Evolutionary conservation across 306 rosid genomes (phyloP).

Genomic region (Rubus parviflorus): DNA sequence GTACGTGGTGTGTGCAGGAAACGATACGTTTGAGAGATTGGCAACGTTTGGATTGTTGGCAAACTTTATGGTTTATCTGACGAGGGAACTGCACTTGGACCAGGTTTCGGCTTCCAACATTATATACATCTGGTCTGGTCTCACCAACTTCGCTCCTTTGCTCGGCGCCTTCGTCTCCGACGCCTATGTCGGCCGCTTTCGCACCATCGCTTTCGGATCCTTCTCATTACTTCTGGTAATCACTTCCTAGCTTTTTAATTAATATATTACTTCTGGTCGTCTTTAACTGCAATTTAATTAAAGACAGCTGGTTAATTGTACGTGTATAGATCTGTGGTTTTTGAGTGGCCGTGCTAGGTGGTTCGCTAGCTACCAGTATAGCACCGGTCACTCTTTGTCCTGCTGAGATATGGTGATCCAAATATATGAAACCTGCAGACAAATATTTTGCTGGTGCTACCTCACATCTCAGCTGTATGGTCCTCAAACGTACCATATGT

Average conservation of each 20-base stretch:
- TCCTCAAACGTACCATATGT: neutral
- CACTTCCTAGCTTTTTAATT: too few relatives aligned
- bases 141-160: conserved; percentile 62
- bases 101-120: conserved; percentile 69
- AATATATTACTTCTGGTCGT: neutral
- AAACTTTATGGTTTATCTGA: conserved; percentile 79
- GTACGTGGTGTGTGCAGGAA: conserved; percentile 50
- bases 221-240: conserved; percentile 38
- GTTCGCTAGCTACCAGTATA: neutral
- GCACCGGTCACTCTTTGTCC: neutral
- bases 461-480: neutral
- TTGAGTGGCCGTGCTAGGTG: neutral
- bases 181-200: conserved; percentile 72
- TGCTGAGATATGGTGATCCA: neutral
- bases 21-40: conserved; percentile 82
- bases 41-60: conserved; percentile 71
- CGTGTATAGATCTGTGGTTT: neutral
- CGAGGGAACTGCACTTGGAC: conserved; percentile 55
- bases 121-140: conserved; percentile 59
- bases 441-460: neutral
- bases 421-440: neutral
- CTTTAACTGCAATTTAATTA: too few relatives aligned
- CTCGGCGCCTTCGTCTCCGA: conserved; percentile 86
- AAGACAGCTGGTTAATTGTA: neutral
- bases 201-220: conserved; percentile 68